Base-by-base conservation (phyloP, 2,329 filamentous ascomycete genomes). In the Monosporascus sp. region DNA sequence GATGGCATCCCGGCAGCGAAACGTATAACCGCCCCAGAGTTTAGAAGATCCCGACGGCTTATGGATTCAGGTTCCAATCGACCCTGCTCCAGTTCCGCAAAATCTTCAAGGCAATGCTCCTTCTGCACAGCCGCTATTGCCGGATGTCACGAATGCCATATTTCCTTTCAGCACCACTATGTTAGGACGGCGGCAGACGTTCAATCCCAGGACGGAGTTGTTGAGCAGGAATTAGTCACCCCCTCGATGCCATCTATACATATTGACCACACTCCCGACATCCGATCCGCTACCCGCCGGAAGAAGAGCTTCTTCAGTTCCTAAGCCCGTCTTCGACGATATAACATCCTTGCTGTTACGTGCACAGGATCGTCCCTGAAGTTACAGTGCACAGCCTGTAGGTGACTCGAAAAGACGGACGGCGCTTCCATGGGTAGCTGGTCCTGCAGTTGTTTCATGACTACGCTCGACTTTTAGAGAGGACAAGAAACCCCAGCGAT, bases 221-320 rank as follows among this genome's bases (percentile, higher is more conserved):
- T 80, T 68, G 85, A 95, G 79, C 80, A 88, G 70, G 88, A 94
- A 69, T 75, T 96, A 11, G 85, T 88, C 69, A 88, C 92, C 70
- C 84, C 78, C 68, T 72, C 97, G 73, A 96, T 97, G 64, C 93
- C 93, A 49, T 97, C 5, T 14, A 14, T 35, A 9, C 31, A 97
- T 77, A 95, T 85, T 56, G 90, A 85, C 81, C 91, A 96, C 73
- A 89, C 87, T 46, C 79, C 81, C 52, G 91, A 97, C 65, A 95
- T 97, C 83, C 93, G 96, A 81, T 86, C 88, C 37, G 93, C 91
- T 59, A 97, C 97, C 75, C 84, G 87, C 66, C 82, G 87, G 66
- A 97, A 96, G 88, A 96, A 93, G 82, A 35, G 31, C 31, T 35
- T 35, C 31, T 14, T 5, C 11, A 35, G 31, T 35, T 35, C 31